Base-by-base conservation (phyloP, 257 asterid genomes). In the Euphrasia confusa region DNA sequence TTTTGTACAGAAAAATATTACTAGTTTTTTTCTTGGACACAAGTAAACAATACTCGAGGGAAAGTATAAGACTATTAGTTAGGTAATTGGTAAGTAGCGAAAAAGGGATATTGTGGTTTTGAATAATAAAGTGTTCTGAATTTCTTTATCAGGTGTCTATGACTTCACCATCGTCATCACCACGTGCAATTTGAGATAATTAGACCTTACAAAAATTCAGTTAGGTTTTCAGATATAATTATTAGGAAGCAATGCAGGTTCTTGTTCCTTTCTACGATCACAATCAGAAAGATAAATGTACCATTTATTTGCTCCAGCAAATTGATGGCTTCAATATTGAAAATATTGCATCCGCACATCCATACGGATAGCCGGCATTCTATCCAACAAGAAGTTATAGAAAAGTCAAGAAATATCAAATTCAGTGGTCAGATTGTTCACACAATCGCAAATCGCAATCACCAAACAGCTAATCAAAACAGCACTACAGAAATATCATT, bases 341-440 rank as follows among this genome's bases (percentile, higher is more conserved):
- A 92, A 89, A 76, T 92, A 97, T 62, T 92, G 99, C 99, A 92
- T 92, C 81, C 99, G 86, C 79, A 92, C 77, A 79, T 92, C 99
- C 97, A 89, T 92, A 45, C 99, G 95, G 60, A 89, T 75, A 57
- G 97, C 97, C 42, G 97, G 80, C 99, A 92, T 92, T 76, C 99
- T 84, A 79, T 92, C 99, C 99, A 97, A 92, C 70, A 92, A 80
- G 78, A 92, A 92, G 86, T 92, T 92, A 69, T 92, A 92, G 75
- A 89, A 66, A 89, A 66, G 58, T 88, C 87, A 67, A 92, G 99
- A 72, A 89, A 92, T 70, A 72, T 83, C 4, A 30, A 30, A 30
- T 30, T 30, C 33, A 30, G 33, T 30, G 4, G 33, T 30, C 33
- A 30, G 33, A 30, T 30, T 3, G 33, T 30, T 3, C 5, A 5